Evolutionary conservation across 2,329 filamentous ascomycete genomes (phyloP).

Genomic region (Stenocarpella maydis): DNA sequence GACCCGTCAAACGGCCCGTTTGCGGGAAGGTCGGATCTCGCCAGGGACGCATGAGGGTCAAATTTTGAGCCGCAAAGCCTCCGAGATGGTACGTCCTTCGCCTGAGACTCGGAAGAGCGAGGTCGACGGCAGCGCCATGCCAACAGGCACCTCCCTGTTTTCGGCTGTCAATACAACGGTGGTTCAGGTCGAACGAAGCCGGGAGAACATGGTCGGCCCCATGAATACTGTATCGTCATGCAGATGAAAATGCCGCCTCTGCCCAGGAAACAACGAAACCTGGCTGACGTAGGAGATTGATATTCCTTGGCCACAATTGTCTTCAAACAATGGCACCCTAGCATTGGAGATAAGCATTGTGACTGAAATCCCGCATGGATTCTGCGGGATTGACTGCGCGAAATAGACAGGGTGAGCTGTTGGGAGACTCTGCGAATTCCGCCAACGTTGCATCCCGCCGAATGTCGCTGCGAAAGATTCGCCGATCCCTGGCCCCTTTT

Average conservation of each 20-base stretch:
- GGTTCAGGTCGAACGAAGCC: neutral
- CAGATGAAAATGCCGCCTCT: slow-evolving; percentile 22
- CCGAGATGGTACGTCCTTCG: slow-evolving; percentile 34
- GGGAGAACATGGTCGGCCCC: neutral
- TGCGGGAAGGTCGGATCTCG: slow-evolving; percentile 31
- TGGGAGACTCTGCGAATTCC: neutral
- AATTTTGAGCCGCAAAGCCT: slow-evolving; percentile 36
- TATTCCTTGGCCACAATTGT: slow-evolving; percentile 1
- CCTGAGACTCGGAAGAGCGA: slow-evolving; percentile 27
- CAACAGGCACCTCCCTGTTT: slow-evolving; percentile 8
- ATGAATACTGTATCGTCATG: neutral
- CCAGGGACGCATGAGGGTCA: slow-evolving; percentile 21
- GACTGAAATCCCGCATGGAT: slow-evolving; percentile 7
- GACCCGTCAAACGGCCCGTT: slow-evolving; percentile 37
- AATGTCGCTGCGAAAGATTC: slow-evolving; percentile 23
- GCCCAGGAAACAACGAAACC: neutral
- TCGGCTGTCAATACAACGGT: neutral
- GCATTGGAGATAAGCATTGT: slow-evolving; percentile 3
- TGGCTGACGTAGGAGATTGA: slow-evolving; percentile 9
- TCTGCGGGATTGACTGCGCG: neutral
- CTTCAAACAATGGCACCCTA: neutral
- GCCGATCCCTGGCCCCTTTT: slow-evolving; percentile 31
- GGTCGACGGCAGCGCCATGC: slow-evolving; percentile 8
- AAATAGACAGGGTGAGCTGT: slow-evolving; percentile 21
- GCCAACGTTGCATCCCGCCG: slow-evolving; percentile 27